Evolutionary conservation across 176 grass and related monocot genomes (phyloP).

Genomic region (Bonia amplexicaulis): DNA sequence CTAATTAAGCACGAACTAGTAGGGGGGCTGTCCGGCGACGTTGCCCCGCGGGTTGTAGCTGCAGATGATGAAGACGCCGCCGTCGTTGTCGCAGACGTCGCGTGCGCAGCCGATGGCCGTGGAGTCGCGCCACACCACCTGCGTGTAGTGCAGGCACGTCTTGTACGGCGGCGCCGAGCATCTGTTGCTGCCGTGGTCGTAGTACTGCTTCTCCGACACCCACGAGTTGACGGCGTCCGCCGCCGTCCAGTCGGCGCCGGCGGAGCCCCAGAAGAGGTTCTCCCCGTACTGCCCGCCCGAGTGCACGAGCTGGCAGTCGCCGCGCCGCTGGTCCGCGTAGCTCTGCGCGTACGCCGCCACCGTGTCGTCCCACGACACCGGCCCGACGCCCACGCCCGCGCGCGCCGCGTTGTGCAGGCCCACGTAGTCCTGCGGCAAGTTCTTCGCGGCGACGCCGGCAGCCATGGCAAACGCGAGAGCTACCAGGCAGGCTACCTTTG

Average conservation of each 20-base stretch:
- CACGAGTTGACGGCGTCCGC: slow-evolving; percentile 16
- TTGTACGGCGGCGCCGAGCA: slow-evolving; percentile 7
- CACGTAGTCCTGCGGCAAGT: slow-evolving; percentile 36
- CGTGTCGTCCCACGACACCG: slow-evolving; percentile 33
- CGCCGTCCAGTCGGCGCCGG: slow-evolving; percentile 4
- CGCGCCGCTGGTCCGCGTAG: slow-evolving; percentile 32
- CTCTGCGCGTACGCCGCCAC: slow-evolving; percentile 33
- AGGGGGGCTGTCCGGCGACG: slow-evolving; percentile 24
- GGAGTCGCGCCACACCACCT: slow-evolving; percentile 51
- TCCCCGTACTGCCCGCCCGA: slow-evolving; percentile 51
- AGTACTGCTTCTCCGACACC: slow-evolving; percentile 49
- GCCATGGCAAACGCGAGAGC: not conserved
- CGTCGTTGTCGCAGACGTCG: slow-evolving; percentile 19
- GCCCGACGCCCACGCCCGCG: slow-evolving; percentile 14
- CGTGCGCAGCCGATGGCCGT: slow-evolving; percentile 41
- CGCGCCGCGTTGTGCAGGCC: slow-evolving; percentile 39
- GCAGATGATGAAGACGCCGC: slow-evolving; percentile 48
- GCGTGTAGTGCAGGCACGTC: slow-evolving; percentile 48
- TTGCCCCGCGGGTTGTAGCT: slow-evolving; percentile 52
- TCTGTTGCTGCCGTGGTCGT: slow-evolving; percentile 31
- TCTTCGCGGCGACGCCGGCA: slow-evolving; percentile 25
- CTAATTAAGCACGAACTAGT: not conserved
- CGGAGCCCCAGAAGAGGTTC: slow-evolving; percentile 41
- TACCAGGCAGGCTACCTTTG: not conserved
- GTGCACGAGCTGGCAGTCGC: slow-evolving; percentile 39